Percentiles rank a stretch among this genome's conserved stretches.
Evolutionary conservation across 306 rosid genomes (phyloP).

Genomic region (Cyclanthera cordifolia): DNA sequence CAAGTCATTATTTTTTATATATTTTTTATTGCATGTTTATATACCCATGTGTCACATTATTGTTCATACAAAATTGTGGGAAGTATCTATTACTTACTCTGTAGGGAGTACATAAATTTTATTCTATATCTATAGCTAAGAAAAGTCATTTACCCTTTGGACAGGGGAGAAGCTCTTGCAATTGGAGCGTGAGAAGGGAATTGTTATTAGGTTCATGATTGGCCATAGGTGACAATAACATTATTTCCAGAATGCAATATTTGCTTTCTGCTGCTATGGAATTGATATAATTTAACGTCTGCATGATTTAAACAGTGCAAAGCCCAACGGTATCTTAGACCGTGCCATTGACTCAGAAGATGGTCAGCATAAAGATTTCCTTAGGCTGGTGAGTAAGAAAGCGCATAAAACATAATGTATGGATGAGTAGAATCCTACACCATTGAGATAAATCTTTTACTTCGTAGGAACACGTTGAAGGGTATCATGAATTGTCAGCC

Average conservation of each 20-base stretch:
- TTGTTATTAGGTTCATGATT: constrained; percentile 85
- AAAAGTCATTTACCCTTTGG: constrained; percentile 20
- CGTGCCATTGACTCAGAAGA: constrained; percentile 93
- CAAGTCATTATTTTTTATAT: too few species aligned
- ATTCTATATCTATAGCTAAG: too few species aligned
- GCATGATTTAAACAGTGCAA: constrained; percentile 49
- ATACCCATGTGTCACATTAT: too few species aligned
- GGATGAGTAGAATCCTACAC: constrained; percentile 7
- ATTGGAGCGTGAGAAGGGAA: constrained; percentile 90
- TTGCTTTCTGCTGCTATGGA: constrained; percentile 6
- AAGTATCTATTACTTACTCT: too few species aligned
- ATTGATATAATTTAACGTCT: constrained; percentile 22
- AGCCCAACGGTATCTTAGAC: constrained; percentile 53
- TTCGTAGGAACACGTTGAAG: constrained; percentile 8
- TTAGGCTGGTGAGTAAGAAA: constrained; percentile 43
- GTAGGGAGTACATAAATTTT: too few species aligned
- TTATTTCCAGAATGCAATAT: background rate
- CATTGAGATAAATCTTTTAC: background rate
- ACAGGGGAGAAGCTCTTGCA: constrained; percentile 74
- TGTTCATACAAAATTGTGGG: too few species aligned
- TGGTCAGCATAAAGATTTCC: constrained; percentile 58
- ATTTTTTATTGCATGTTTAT: too few species aligned
- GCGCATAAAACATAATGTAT: background rate
- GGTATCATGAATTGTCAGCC: constrained; percentile 8
- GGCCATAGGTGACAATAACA: constrained; percentile 60